A percentile compares a stretch with the other conserved stretches of the same genome.
phyloP scores from a whole-genome alignment of 2,329 filamentous ascomycete genomes.

The Raffaelea arxii region DNA sequence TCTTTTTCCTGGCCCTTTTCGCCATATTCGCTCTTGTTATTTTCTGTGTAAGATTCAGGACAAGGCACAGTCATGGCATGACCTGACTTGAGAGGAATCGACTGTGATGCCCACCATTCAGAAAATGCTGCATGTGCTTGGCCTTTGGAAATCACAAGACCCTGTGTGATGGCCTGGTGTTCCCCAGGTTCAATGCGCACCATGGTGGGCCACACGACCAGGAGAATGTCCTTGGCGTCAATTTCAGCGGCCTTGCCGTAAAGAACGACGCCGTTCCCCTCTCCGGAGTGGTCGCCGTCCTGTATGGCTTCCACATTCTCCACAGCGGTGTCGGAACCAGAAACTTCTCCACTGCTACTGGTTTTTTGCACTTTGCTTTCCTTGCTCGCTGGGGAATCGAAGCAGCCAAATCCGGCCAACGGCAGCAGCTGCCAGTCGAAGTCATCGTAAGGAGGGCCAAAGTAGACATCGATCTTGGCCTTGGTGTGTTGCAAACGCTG shows the following conservation, averaged over 20 bases:
- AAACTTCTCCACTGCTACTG: too few species aligned
- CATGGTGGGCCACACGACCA: slow-evolving; percentile 26
- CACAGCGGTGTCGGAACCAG: too few species aligned
- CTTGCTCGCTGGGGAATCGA: not conserved
- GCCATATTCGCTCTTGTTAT: too few species aligned
- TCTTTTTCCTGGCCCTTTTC: too few species aligned
- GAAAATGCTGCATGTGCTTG: too few species aligned
- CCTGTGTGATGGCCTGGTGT: slow-evolving; percentile 23
- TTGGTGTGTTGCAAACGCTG: slow-evolving; percentile 20
- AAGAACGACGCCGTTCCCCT: not conserved
- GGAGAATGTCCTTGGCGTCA: slow-evolving; percentile 21
- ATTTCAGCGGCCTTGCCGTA: slow-evolving; percentile 12
- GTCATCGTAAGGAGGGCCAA: slow-evolving; percentile 24
- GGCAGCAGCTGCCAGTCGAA: slow-evolving; percentile 25
- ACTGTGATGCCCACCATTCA: too few species aligned
- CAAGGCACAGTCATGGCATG: too few species aligned
- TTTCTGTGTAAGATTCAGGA: too few species aligned
- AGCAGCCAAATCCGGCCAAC: slow-evolving; percentile 18
- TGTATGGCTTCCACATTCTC: too few species aligned
- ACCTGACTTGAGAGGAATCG: too few species aligned
- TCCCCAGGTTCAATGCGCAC: slow-evolving; percentile 23
- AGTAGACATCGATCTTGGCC: slow-evolving; percentile 26
- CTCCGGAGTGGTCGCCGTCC: not conserved
- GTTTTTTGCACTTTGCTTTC: too few species aligned
- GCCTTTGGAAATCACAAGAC: slow-evolving; percentile 23